phyloP scores from a whole-genome alignment of 2,329 filamentous ascomycete species.

The Epichloe glyceriae region DNA sequence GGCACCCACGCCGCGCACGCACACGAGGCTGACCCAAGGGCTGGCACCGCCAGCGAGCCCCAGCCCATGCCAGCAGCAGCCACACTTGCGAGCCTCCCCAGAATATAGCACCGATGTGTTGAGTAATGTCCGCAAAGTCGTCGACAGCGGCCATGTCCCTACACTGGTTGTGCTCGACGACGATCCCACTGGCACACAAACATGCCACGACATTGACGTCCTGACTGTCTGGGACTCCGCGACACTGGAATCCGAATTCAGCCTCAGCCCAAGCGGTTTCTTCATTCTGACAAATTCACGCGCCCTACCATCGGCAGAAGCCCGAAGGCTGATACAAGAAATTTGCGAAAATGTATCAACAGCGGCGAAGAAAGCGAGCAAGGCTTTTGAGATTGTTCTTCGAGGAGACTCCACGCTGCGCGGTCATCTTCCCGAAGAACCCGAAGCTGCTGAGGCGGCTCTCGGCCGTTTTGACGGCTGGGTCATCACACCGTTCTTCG shows the following conservation, averaged over 20 bases:
- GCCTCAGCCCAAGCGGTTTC: slow-evolving; percentile 29
- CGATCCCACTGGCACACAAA: slow-evolving; percentile 47
- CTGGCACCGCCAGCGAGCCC: not conserved
- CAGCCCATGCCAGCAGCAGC: slow-evolving; percentile 9
- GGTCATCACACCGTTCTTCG: slow-evolving; percentile 43
- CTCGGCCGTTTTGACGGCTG: slow-evolving; percentile 36
- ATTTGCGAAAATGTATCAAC: slow-evolving; percentile 35
- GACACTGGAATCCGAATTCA: slow-evolving; percentile 32
- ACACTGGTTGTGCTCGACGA: slow-evolving; percentile 35
- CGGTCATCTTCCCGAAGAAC: slow-evolving; percentile 41
- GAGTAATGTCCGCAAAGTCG: slow-evolving; percentile 8
- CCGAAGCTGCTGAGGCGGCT: slow-evolving; percentile 34
- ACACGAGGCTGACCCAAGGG: not conserved
- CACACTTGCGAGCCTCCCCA: slow-evolving; percentile 12
- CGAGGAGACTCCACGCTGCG: slow-evolving; percentile 42
- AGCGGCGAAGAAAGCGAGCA: slow-evolving; percentile 26
- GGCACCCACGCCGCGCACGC: not conserved
- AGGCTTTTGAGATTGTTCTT: slow-evolving; percentile 38
- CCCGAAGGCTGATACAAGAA: slow-evolving; percentile 29
- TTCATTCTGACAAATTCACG: slow-evolving; percentile 48
- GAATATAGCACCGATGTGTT: slow-evolving; percentile 13
- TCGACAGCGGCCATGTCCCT: slow-evolving; percentile 13
- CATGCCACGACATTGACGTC: slow-evolving; percentile 42
- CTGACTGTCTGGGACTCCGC: slow-evolving; percentile 38
- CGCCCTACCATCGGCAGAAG: slow-evolving; percentile 34